phyloP scores from a whole-genome alignment of 495 filamentous ascomycete genomes.

The Penicillium verhagenii region DNA sequence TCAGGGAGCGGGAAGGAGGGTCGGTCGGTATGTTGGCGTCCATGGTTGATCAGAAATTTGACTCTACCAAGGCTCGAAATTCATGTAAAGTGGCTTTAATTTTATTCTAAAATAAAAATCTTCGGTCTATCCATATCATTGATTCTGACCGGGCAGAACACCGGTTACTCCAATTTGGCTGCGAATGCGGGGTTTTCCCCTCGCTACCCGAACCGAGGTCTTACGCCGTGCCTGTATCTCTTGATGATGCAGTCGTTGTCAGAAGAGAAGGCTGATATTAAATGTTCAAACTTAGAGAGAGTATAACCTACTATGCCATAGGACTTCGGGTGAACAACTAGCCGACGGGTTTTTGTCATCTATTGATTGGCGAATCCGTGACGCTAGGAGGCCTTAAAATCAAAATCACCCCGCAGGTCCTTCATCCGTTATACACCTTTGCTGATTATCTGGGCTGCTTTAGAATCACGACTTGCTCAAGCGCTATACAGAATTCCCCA shows the following conservation, averaged over 20 bases:
- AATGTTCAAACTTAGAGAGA: no score
- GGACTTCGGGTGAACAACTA: not conserved
- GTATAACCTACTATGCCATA: not conserved
- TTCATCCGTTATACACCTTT: not conserved
- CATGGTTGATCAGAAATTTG: constrained; percentile 10
- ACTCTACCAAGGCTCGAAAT: not conserved
- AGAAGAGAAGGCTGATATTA: not conserved
- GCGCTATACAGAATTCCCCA: not conserved
- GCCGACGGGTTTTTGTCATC: not conserved
- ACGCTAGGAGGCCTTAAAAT: not conserved
- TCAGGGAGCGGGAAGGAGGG: constrained; percentile 29
- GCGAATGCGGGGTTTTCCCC: constrained; percentile 14
- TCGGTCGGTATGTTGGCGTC: constrained; percentile 17
- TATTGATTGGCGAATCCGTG: not conserved
- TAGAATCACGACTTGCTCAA: not conserved
- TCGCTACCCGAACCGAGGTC: constrained; percentile 27
- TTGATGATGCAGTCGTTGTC: no score
- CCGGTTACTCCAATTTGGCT: constrained; percentile 5
- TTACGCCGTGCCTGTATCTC: not conserved
- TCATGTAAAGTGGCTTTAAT: not conserved
- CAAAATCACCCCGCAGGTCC: not conserved
- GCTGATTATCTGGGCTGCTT: not conserved
- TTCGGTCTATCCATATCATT: not conserved
- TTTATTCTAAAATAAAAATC: not conserved
- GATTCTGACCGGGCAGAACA: constrained; percentile 2